Evolutionary conservation across 2,329 filamentous ascomycete genomes (phyloP).

Genomic region (Penicillium fuscoglaucum): DNA sequence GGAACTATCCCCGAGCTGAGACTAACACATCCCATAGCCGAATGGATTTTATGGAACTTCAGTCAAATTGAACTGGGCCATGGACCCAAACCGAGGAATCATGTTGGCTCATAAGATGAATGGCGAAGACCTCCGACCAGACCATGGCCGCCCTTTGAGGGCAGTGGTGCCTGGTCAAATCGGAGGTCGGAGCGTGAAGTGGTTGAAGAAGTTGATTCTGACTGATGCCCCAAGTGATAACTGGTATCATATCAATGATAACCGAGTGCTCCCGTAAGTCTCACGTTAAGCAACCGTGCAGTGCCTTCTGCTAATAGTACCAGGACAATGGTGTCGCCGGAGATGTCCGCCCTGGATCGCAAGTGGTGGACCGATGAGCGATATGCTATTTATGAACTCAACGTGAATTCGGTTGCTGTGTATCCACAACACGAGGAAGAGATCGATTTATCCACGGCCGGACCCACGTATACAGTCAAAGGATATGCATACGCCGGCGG

Average conservation of each 20-base stretch:
- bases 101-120: constrained; percentile 93
- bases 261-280: constrained; percentile 72
- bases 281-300: not conserved
- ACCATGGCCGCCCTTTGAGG: constrained; percentile 82
- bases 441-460: constrained; percentile 52
- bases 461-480: constrained; percentile 62
- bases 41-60: constrained; percentile 89
- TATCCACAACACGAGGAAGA: constrained; percentile 77
- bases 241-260: constrained; percentile 96
- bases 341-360: constrained; percentile 70
- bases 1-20: not conserved
- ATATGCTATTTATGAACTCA: constrained; percentile 91
- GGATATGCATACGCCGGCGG: constrained; percentile 91
- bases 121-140: constrained; percentile 73
- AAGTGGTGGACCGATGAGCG: constrained; percentile 85
- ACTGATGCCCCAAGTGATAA: constrained; percentile 80
- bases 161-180: constrained; percentile 88
- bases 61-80: constrained; percentile 82
- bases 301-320: not conserved
- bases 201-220: constrained; percentile 78
- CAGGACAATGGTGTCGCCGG: constrained; percentile 76
- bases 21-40: constrained; percentile 50
- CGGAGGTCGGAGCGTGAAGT: constrained; percentile 89
- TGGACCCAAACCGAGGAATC: constrained; percentile 79
- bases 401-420: constrained; percentile 78